phyloP scores from a whole-genome alignment of 345 rosid species.

The Eucalyptus curtisii region DNA sequence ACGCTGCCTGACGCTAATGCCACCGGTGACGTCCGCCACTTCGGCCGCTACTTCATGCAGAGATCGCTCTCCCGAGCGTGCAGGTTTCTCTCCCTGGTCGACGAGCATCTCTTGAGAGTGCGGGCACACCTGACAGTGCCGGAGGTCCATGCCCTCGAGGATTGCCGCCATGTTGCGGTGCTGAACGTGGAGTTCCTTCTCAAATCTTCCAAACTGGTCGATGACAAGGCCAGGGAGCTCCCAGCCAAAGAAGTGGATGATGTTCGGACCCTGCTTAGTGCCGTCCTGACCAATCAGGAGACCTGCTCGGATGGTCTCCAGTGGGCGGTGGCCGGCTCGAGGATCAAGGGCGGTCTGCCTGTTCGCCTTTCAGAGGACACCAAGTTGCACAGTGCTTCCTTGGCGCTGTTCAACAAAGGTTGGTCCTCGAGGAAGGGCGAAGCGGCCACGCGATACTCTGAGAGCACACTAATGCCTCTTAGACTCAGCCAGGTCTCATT shows the following conservation, averaged over 20 bases:
- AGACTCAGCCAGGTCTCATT: slow-evolving; percentile 8
- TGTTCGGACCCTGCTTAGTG: slow-evolving; percentile 5
- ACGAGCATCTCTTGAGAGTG: slow-evolving; percentile 21
- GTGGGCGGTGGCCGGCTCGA: background rate
- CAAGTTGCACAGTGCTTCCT: slow-evolving; percentile 2
- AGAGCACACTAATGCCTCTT: background rate
- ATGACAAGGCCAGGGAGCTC: slow-evolving; percentile 13
- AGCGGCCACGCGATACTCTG: background rate
- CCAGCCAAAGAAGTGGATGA: slow-evolving; percentile 4
- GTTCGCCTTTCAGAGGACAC: slow-evolving; percentile 1
- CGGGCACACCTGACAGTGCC: slow-evolving; percentile 16
- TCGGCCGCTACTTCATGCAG: slow-evolving; percentile 39
- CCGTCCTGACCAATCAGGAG: slow-evolving; percentile 6
- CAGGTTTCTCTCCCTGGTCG: slow-evolving; percentile 31
- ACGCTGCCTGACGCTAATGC: slow-evolving; percentile 23
- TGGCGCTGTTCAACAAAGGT: slow-evolving; percentile 9
- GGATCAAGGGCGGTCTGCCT: background rate
- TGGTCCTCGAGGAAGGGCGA: slow-evolving; percentile 1
- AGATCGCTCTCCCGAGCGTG: slow-evolving; percentile 51
- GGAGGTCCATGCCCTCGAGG: slow-evolving; percentile 50
- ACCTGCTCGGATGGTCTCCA: background rate
- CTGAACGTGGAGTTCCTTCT: slow-evolving; percentile 41
- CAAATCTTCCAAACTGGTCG: slow-evolving; percentile 26
- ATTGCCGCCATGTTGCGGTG: slow-evolving; percentile 38
- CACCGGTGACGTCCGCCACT: slow-evolving; percentile 30